Evolutionary conservation across 371 early-diverging fungal genomes (phyloP).

Genomic region (Rhizopus microsporus): DNA sequence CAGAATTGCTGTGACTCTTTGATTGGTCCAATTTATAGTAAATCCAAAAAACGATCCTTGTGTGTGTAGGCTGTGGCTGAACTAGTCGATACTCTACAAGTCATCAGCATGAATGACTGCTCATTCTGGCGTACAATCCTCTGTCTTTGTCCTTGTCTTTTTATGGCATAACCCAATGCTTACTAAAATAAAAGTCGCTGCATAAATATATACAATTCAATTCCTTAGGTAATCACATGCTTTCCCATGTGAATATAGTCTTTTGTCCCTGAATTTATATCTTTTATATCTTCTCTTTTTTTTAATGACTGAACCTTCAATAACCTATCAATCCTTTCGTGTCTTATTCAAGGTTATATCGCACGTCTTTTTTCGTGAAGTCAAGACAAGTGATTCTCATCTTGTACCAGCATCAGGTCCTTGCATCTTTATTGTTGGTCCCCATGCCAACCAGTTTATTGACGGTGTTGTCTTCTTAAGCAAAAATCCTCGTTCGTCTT

Average conservation of each 20-base stretch:
- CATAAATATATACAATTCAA: no score
- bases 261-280: slow-evolving; percentile 15
- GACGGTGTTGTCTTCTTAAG: slow-evolving; percentile 86
- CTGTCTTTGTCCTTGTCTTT: no score
- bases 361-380: slow-evolving; percentile 87
- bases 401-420: slow-evolving; percentile 84
- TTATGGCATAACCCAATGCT: no score
- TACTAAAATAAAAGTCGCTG: not conserved
- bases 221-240: slow-evolving; percentile 1
- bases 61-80: no score
- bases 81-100: no score
- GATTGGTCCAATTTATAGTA: not conserved
- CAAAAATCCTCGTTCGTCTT: slow-evolving; percentile 76
- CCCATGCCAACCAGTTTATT: slow-evolving; percentile 96
- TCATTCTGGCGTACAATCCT: no score
- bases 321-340: slow-evolving; percentile 9
- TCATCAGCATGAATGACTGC: no score
- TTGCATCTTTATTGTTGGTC: slow-evolving; percentile 93
- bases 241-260: not conserved
- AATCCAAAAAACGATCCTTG: no score
- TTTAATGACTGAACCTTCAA: not conserved
- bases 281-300: not conserved
- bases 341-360: slow-evolving; percentile 56
- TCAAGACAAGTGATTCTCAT: slow-evolving; percentile 82
- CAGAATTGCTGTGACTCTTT: slow-evolving; percentile 3